Evolutionary conservation across 352 stramenopile species (phyloP).

Genomic region (Globisporangium takayamanum): DNA sequence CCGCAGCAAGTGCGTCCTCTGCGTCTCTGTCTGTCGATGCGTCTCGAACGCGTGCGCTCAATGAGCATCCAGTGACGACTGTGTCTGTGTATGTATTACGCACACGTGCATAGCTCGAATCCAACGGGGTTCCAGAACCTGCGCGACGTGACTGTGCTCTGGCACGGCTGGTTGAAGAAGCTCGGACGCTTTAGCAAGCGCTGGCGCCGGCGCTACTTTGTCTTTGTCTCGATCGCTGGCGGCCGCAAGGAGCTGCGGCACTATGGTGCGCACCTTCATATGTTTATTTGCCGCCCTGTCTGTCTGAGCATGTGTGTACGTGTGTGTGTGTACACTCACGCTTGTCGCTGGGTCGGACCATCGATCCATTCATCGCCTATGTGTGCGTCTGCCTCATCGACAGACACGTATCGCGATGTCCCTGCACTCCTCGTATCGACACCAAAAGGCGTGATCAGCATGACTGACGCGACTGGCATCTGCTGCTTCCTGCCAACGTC

Average conservation of each 20-base stretch:
- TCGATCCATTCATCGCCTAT: background rate
- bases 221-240: conserved; percentile 60
- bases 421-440: conserved; percentile 49
- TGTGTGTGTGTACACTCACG: background rate
- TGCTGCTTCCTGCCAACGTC: conserved; percentile 59
- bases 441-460: conserved; percentile 63
- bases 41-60: conserved; percentile 2
- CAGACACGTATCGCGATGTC: conserved; percentile 59
- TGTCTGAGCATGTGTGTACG: background rate
- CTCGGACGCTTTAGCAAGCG: conserved; percentile 78
- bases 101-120: conserved; percentile 28
- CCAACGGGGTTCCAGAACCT: conserved; percentile 40
- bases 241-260: conserved; percentile 73
- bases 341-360: background rate
- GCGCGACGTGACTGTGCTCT: conserved; percentile 62
- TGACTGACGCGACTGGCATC: conserved; percentile 67
- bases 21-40: conserved; percentile 2
- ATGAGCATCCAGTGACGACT: background rate
- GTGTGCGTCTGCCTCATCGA: background rate
- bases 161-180: conserved; percentile 83
- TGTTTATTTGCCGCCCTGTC: background rate
- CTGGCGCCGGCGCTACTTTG: conserved; percentile 72
- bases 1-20: conserved; percentile 37
- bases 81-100: background rate
- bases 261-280: conserved; percentile 34